Evolutionary conservation across 306 rosid species (phyloP), one percentile per base, ranked within the genome.

Genomic region (Hippophae gyantsensis): DNA sequence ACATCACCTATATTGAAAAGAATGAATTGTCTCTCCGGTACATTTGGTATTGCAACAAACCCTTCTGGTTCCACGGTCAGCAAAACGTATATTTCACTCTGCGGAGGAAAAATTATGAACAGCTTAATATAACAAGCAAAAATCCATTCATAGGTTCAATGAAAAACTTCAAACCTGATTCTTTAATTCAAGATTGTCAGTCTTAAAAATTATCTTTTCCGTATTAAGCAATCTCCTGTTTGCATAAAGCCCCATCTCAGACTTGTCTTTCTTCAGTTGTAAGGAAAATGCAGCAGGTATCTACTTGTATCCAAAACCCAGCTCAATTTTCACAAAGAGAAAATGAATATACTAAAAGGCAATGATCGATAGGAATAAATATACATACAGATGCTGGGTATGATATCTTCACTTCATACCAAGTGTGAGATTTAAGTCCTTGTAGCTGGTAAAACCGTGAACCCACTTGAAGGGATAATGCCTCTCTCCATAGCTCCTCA

Each of bases 391-490:
- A 81, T 71, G 96, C 90, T n/a, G 99, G 98, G 69, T 85, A 85
- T 58, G 96, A 92, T 83, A 92, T 87, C 94, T 86, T 86, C 87
- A 85, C 98, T 87, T 92, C 98, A 60, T 87, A 92, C 95, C 87
- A 80, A 53, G 62, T 73, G 58, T 65, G 52, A n/a, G 87, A 78
- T 66, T 81, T 83, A 51, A 87, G 83, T 72, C 88, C 85, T 62
- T 73, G 85, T 63, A 87, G 73, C 66, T 60, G 80, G 75, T 92
- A 87, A 67, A 85, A 72, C 62, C 88, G 56, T 6, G 84, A 92
- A 50, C 93, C 96, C 58, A 67, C 69, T 48, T 66, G 81, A 43
- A 92, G 67, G 26, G 84, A 84, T 46, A 87, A 42, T 13, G 77
- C 79, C 73, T 92, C 96, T 61, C 68, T 76, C 88, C 73, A 63